Evolutionary conservation across 768 basidiomycete species (phyloP).

Genomic region (Leccinum rimulosum): DNA sequence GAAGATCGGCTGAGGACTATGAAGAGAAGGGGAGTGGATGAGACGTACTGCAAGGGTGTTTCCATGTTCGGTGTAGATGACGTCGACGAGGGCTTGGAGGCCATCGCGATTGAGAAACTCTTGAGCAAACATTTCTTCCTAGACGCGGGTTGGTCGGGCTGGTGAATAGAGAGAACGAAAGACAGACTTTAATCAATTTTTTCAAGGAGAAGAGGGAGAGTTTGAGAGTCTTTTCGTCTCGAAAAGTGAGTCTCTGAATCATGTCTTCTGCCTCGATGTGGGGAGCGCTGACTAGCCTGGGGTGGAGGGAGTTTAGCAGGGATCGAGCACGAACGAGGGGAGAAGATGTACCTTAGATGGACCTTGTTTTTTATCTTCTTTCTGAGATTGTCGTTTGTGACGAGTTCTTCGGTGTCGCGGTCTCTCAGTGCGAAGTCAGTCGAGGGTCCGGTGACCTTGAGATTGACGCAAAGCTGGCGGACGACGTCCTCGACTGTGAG

Average conservation of each 20-base stretch:
- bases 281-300: conserved; percentile 77
- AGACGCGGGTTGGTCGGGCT: not conserved
- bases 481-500: conserved; percentile 83
- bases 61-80: conserved; percentile 66
- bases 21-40: not conserved
- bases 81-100: conserved; percentile 62
- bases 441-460: conserved; percentile 74
- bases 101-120: conserved; percentile 78
- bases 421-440: conserved; percentile 77
- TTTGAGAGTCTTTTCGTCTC: conserved; percentile 60
- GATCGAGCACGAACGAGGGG: not conserved
- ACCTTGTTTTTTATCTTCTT: conserved; percentile 77
- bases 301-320: not conserved
- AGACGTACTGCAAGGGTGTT: conserved; percentile 79
- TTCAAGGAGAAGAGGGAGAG: conserved; percentile 76
- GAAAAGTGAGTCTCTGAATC: conserved; percentile 59
- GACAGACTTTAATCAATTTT: conserved; percentile 69
- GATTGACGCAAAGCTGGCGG: conserved; percentile 75
- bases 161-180: not conserved
- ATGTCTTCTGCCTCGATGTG: conserved; percentile 77
- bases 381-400: conserved; percentile 84
- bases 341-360: conserved; percentile 63
- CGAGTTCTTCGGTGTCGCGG: conserved; percentile 70
- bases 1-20: conserved; percentile 9
- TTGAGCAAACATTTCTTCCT: conserved; percentile 83